Base-by-base conservation (phyloP, 352 stramenopile species). In the Pythium phragmitis region DNA sequence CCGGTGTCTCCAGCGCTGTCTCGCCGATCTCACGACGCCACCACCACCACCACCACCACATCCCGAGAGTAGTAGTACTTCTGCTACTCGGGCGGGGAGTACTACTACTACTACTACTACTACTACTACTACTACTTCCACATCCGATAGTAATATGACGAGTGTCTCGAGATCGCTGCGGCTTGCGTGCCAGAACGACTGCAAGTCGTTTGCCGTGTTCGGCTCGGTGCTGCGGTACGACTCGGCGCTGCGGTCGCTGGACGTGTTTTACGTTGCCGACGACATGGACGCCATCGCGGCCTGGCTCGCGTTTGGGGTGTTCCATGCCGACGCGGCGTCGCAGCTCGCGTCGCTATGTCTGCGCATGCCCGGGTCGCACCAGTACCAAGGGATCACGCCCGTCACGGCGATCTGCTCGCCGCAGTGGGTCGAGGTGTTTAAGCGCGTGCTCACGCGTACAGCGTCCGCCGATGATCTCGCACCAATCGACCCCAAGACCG, bases 291-390 rank as follows among this genome's bases (percentile, higher is more conserved):
- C 48, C 0, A 4, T 60, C 28, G 60, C 60, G 1, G 60, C 60
- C 7, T 66, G 60, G 60, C 39, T 66, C 26, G 60, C 60, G 50
- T 66, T 66, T 39, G 60, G 60, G 2, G 36, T 66, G 4, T 66
- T 66, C 19, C 60, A 66, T 17, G 41, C 39, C 13, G 62, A 68
- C 48, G 48, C 62, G 5, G 30, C 37, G 1, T 63, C 54, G 0
- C 16, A 51, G 1, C 39, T 58, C 12, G 19, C 41, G 6, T 37
- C 53, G 13, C 37, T 68, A 7, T 52, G 54, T 48, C 19, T 68
- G 1, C 62, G 55, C n/a, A 68, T 68, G 62, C 62, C 62, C 1
- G 54, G 62, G 1, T 42, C 42, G 28, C 37, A 51, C 12, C 34
- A 55, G 12, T 57, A 37, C 30, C 37, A 54, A 3, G 62, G 58